A percentile compares a stretch with the other conserved stretches of the same genome.
Evolutionary conservation across 768 basidiomycete species (phyloP).

Genomic region (Pleurotus djamor): DNA sequence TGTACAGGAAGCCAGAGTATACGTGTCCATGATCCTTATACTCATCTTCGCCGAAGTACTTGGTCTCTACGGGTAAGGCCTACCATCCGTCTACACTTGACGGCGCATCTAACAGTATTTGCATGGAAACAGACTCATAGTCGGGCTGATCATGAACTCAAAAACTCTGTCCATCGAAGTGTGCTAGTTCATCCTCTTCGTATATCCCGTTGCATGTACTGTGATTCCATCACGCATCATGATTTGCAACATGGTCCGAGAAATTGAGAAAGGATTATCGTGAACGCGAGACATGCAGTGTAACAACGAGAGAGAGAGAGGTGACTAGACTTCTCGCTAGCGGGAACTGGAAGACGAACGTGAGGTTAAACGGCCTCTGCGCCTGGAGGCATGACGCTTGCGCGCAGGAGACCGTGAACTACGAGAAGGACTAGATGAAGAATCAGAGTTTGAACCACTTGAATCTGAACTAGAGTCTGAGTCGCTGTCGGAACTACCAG

Average conservation of each 20-base stretch:
- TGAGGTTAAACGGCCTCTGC: slow-evolving; percentile 8
- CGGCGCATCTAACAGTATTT: neutral
- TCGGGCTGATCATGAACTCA: slow-evolving; percentile 91
- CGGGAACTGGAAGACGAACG: slow-evolving; percentile 3
- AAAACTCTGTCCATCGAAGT: slow-evolving; percentile 46
- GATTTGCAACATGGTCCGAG: neutral
- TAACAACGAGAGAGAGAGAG: neutral
- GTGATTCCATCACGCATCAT: neutral
- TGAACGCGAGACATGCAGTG: neutral
- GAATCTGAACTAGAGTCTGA: slow-evolving; percentile 40
- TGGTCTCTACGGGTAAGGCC: slow-evolving; percentile 77
- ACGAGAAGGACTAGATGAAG: slow-evolving; percentile 39
- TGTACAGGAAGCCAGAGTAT: slow-evolving; percentile 86
- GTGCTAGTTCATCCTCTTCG: slow-evolving; percentile 17
- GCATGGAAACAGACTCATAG: slow-evolving; percentile 56
- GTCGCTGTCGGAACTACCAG: slow-evolving; percentile 39
- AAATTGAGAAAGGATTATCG: no score
- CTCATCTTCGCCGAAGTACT: slow-evolving; percentile 92
- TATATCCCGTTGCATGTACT: neutral
- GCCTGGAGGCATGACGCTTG: slow-evolving; percentile 31
- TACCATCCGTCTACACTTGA: neutral
- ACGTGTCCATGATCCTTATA: slow-evolving; percentile 95
- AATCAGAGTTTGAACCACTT: slow-evolving; percentile 17
- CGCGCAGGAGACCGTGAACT: slow-evolving; percentile 37
- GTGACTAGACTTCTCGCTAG: neutral